phyloP scores from a whole-genome alignment of 2,329 filamentous ascomycete species.

The Fusarium palustre region DNA sequence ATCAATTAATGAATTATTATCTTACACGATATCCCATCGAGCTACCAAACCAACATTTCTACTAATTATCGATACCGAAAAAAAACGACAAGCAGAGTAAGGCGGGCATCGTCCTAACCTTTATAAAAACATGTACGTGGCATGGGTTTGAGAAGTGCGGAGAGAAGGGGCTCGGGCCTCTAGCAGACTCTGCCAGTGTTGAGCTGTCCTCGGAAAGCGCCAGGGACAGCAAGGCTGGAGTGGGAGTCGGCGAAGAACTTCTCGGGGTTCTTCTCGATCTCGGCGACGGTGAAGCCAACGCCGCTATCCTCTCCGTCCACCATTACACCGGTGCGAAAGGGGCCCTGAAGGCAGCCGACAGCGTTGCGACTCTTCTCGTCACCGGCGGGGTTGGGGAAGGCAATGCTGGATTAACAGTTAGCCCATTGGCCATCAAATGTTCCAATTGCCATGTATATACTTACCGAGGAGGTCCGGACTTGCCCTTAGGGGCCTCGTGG shows the following conservation, averaged over 20 bases:
- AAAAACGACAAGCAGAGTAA: constrained; percentile 4
- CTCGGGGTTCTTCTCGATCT: constrained; percentile 63
- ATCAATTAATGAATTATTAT: constrained; percentile 40
- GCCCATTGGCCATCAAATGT: neutral
- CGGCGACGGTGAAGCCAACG: constrained; percentile 59
- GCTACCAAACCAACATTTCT: constrained; percentile 14
- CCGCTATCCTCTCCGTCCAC: constrained; percentile 50
- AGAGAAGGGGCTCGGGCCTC: neutral
- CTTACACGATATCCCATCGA: constrained; percentile 10
- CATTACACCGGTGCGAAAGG: constrained; percentile 52
- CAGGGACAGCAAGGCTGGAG: constrained; percentile 60
- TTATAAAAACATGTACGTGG: constrained; percentile 1
- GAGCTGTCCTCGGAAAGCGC: constrained; percentile 65
- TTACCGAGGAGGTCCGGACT: constrained; percentile 61
- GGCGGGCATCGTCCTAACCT: neutral
- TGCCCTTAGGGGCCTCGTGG: constrained; percentile 61
- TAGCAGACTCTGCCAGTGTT: constrained; percentile 37
- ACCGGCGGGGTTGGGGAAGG: constrained; percentile 61
- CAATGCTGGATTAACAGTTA: constrained; percentile 49
- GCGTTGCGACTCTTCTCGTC: constrained; percentile 52
- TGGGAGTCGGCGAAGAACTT: constrained; percentile 67
- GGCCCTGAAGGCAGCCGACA: constrained; percentile 57
- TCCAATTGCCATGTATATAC: neutral
- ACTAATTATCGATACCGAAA: constrained; percentile 8
- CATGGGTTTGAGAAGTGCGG: neutral